phyloP scores from a whole-genome alignment of 768 basidiomycete species.

The Lactifluus rugatus region DNA sequence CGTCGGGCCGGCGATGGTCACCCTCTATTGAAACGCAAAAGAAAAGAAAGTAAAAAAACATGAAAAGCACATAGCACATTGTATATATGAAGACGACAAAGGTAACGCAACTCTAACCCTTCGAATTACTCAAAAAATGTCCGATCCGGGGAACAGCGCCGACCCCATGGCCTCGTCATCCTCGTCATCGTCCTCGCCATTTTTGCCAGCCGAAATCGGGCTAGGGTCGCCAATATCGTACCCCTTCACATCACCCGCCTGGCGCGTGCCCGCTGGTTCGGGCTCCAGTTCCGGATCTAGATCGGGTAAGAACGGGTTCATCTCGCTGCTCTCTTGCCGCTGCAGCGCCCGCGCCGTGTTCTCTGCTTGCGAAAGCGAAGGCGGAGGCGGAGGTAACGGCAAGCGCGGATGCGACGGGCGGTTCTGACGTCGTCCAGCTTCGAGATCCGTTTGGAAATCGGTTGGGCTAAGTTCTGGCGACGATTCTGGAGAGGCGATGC shows the following conservation, averaged over 20 bases:
- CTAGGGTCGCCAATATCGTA: not conserved
- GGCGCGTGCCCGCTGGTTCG: not conserved
- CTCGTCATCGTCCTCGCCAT: not conserved
- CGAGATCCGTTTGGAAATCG: conserved; percentile 8
- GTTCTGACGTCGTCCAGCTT: conserved; percentile 3
- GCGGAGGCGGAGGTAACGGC: not conserved
- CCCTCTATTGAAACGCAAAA: not conserved
- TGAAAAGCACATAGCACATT: not conserved
- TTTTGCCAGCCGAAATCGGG: not conserved
- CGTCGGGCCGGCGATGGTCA: conserved; percentile 24
- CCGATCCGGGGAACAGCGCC: conserved; percentile 17
- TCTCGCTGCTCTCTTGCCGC: conserved; percentile 15
- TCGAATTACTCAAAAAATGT: conserved; percentile 15
- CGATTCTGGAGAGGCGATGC: conserved; percentile 15
- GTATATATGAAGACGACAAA: conserved; percentile 7
- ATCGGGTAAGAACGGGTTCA: conserved; percentile 17
- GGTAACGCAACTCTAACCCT: conserved; percentile 3
- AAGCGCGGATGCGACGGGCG: not conserved
- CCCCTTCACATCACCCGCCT: not conserved
- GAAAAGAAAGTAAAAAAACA: not conserved
- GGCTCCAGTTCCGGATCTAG: conserved; percentile 4
- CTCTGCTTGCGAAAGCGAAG: not conserved
- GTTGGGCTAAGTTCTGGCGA: conserved; percentile 16
- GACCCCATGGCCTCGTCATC: conserved; percentile 10
- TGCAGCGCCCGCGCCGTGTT: not conserved